phyloP scores from a whole-genome alignment of 148 eudicot genomes.

The Nepenthes mirabilis region DNA sequence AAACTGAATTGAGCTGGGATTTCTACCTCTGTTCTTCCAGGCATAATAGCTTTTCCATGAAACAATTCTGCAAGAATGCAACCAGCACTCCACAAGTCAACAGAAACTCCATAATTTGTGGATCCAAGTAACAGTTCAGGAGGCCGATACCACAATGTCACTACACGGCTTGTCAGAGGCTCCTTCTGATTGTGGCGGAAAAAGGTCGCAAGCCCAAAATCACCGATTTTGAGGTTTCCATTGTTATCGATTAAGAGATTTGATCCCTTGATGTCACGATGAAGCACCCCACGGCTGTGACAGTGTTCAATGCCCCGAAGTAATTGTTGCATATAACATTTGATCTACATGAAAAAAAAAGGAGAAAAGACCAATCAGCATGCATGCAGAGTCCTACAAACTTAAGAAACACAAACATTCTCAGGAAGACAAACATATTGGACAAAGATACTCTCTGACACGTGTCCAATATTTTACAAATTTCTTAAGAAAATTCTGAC shows the following conservation, averaged over 20 bases:
- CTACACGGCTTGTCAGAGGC: slow-evolving; percentile 50
- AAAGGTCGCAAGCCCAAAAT: slow-evolving; percentile 45
- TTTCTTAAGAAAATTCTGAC: too few relatives aligned
- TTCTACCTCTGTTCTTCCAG: slow-evolving; percentile 52
- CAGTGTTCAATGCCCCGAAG: slow-evolving; percentile 47
- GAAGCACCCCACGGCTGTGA: slow-evolving; percentile 41
- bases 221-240: slow-evolving; percentile 51
- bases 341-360: slow-evolving; percentile 25
- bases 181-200: slow-evolving; percentile 28
- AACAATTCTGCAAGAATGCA: slow-evolving; percentile 48
- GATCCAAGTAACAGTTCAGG: slow-evolving; percentile 58
- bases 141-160: slow-evolving; percentile 56
- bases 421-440: too few relatives aligned
- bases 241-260: slow-evolving; percentile 36
- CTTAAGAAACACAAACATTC: too few relatives aligned
- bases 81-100: slow-evolving; percentile 59
- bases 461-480: too few relatives aligned
- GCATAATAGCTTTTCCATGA: slow-evolving; percentile 52
- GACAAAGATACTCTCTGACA: too few relatives aligned
- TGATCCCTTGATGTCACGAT: slow-evolving; percentile 52
- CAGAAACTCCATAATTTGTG: slow-evolving; percentile 42
- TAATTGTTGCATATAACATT: slow-evolving; percentile 46
- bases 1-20: background rate
- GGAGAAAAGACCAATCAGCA: too few relatives aligned
- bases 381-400: too few relatives aligned